These are phyloP conservation scores for Avicennia marina DNA, from an alignment of 257 asterid species.

Conservation along the genomic window DNA sequence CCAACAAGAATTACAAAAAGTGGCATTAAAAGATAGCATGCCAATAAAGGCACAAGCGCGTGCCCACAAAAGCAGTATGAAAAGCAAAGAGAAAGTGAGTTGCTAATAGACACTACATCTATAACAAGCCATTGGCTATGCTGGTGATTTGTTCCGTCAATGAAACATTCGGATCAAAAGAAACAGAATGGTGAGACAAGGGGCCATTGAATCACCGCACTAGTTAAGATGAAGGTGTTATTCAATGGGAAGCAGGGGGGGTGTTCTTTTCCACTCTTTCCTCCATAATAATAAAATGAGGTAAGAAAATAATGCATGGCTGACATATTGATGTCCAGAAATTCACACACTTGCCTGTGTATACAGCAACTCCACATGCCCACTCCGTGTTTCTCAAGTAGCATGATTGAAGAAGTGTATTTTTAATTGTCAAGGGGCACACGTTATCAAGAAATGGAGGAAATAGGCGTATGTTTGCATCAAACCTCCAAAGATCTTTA, in stretches of 20 bases:
- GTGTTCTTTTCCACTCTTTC: neutral
- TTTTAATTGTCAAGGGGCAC: slow-evolving; percentile 87
- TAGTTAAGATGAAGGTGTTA: neutral
- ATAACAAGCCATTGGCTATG: neutral
- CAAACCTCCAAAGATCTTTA: slow-evolving; percentile 91
- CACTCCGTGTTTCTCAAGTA: slow-evolving; percentile 97
- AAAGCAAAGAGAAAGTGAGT: neutral
- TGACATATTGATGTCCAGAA: slow-evolving; percentile 1
- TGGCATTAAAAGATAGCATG: slow-evolving; percentile 7
- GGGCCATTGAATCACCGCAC: neutral
- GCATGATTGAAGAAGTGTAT: slow-evolving; percentile 93
- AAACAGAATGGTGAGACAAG: neutral
- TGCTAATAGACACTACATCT: neutral
- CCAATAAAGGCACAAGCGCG: slow-evolving; percentile 10
- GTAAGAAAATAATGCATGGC: neutral
- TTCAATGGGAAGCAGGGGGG: neutral
- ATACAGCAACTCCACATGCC: slow-evolving; percentile 99
- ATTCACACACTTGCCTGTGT: slow-evolving; percentile 81
- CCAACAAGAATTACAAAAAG: neutral
- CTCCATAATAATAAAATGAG: neutral
- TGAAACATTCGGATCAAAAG: neutral
- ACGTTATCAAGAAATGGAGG: slow-evolving; percentile 97
- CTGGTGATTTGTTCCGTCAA: neutral
- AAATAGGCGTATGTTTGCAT: slow-evolving; percentile 90
- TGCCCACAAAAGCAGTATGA: neutral